Conservation (phyloP, 495 filamentous ascomycete species). For the Astrocystis sublimbata region DNA sequence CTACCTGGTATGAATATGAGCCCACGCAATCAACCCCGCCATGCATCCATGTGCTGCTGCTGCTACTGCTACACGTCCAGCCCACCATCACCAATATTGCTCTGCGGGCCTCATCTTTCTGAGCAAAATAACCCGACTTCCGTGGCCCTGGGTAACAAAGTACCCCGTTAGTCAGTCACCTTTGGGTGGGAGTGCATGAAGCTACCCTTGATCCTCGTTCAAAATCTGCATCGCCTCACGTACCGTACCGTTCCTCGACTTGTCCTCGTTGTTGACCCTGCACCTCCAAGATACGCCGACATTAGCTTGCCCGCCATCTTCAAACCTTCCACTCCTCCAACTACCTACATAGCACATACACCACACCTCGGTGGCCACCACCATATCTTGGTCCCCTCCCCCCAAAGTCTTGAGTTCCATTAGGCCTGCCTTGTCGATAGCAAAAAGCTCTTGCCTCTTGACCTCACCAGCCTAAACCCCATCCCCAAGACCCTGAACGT, state of each 20-base stretch:
- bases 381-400: neutral
- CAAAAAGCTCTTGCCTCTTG: neutral
- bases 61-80: too few relatives aligned
- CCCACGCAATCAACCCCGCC: conserved; percentile 10
- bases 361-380: neutral
- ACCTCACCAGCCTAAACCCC: neutral
- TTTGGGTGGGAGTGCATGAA: neutral
- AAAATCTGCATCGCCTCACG: neutral
- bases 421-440: neutral
- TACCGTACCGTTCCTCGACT: neutral
- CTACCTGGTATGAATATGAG: too few relatives aligned
- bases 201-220: neutral
- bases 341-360: too few relatives aligned
- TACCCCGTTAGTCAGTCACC: neutral
- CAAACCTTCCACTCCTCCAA: neutral
- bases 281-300: neutral
- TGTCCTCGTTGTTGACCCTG: neutral
- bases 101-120: neutral
- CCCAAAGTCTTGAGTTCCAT: neutral
- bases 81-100: conserved; percentile 4
- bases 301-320: neutral
- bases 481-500: conserved; percentile 1
- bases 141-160: neutral
- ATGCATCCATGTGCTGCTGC: neutral
- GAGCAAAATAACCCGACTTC: neutral